These are phyloP conservation scores for Urostyla sp. DNA, from an alignment of 73 alveolate species.

Conservation along the genomic window DNA sequence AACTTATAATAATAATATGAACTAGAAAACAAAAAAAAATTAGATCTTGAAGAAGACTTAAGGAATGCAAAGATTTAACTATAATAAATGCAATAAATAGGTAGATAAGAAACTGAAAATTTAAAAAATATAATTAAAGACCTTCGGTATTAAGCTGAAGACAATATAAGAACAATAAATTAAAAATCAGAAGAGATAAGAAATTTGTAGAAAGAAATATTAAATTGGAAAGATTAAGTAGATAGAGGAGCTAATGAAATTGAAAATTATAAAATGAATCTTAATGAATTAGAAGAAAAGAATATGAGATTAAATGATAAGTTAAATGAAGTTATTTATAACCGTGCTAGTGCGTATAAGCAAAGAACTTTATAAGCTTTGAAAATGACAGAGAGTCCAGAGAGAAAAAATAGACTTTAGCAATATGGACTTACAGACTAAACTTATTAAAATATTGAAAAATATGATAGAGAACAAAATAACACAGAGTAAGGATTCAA, in stretches of 20 bases:
- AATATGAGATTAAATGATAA: constrained; percentile 38
- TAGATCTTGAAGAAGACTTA: constrained; percentile 3
- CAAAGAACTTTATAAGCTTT: constrained; percentile 31
- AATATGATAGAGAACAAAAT: not conserved
- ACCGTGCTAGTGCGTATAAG: constrained; percentile 22
- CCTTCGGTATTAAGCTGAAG: constrained; percentile 10
- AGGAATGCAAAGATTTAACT: not conserved
- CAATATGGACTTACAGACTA: constrained; percentile 13
- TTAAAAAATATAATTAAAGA: constrained; percentile 26
- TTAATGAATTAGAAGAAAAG: constrained; percentile 2
- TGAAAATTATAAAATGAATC: not conserved
- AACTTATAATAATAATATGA: not conserved
- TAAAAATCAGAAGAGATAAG: not conserved
- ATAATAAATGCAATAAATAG: not conserved
- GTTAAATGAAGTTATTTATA: constrained; percentile 30
- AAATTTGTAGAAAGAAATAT: not conserved
- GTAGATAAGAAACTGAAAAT: not conserved
- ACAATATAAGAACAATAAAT: not conserved
- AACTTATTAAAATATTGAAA: not conserved
- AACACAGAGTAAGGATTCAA: not conserved
- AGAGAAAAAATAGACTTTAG: constrained; percentile 11
- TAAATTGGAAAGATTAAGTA: not conserved
- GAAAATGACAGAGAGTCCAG: constrained; percentile 32
- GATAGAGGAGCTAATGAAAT: not conserved
- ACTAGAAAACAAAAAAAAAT: not conserved